Evolutionary conservation across 1,284 basidiomycete genomes (phyloP), one percentile per base, ranked within the genome.

Genomic region (Agroathelia rolfsii): DNA sequence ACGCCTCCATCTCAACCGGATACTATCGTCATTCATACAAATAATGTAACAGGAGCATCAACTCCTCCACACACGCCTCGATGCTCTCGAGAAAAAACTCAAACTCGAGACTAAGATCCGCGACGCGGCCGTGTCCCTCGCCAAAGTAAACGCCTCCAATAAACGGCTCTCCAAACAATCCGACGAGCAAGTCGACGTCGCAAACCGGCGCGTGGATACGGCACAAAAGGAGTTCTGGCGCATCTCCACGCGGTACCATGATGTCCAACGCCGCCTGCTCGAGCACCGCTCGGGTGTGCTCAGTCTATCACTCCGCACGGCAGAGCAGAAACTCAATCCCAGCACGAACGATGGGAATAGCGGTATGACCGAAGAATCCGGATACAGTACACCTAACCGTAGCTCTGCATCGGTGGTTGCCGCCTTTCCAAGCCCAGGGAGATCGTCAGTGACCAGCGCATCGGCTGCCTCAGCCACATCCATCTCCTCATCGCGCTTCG

Each of bases 231-330:
- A 86, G 41, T 55, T 81, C 10, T 76, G 68, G 64, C 67, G 66
- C 17, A 45, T 83, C 16, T 72, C 73, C 2, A 72, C 77, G 47
- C 71, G 74, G 26, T 59, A 64, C 16, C 66, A 62, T 47, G 76
- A 82, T 24, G 61, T 82, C 11, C 58, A 71, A 39, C 68, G 62
- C 34, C 64, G 61, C 35, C 56, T 87, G 9, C 64, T 85, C 35
- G 81, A 87, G 51, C 83, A 87, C 50, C 72, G 82, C 11, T 75
- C 83, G 0, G 78, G 72, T 2, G 80, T 87, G 1, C 68, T 87
- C n/a, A 76, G 77, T 32, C 63, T 70, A 39, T 76, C 77, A 3
- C 66, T 87, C 10, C 66, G 72, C 26, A 70, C 55, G 39, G 63
- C 83, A 51, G 84, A 87, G 61, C 68, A 69, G 47, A 74, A 72